Evolutionary conservation across 441 rosid genomes (phyloP).

Genomic region (Capsella rubella): DNA sequence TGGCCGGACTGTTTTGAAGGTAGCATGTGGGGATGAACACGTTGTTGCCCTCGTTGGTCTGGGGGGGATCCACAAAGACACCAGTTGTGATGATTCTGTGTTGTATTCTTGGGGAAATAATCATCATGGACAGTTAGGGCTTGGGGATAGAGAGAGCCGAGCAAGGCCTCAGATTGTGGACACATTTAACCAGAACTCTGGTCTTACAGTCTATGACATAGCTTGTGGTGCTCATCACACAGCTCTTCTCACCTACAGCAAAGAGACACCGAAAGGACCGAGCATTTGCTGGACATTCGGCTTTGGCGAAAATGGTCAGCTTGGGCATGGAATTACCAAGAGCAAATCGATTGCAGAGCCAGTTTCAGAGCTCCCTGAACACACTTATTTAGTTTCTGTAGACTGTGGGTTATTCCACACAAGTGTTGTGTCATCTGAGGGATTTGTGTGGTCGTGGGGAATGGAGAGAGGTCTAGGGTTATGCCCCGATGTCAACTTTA

Average conservation of each 20-base stretch:
- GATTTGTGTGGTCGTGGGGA: slow-evolving; percentile 96
- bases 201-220: slow-evolving; percentile 69
- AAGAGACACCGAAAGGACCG: slow-evolving; percentile 55
- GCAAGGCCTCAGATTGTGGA: slow-evolving; percentile 63
- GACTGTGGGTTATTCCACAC: slow-evolving; percentile 95
- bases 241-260: slow-evolving; percentile 67
- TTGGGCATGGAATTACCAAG: slow-evolving; percentile 81
- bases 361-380: slow-evolving; percentile 65
- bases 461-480: slow-evolving; percentile 90
- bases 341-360: slow-evolving; percentile 63
- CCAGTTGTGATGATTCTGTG: slow-evolving; percentile 45
- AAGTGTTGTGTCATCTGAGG: slow-evolving; percentile 81
- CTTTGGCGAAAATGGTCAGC: slow-evolving; percentile 91
- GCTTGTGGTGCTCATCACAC: slow-evolving; percentile 94
- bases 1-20: slow-evolving; percentile 82
- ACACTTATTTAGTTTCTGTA: slow-evolving; percentile 60
- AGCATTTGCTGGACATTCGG: slow-evolving; percentile 91
- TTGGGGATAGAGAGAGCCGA: slow-evolving; percentile 72
- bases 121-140: slow-evolving; percentile 80
- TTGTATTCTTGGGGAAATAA: slow-evolving; percentile 91
- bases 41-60: slow-evolving; percentile 73
- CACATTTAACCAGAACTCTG: slow-evolving; percentile 57
- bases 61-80: slow-evolving; percentile 56
- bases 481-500: slow-evolving; percentile 77
- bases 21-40: slow-evolving; percentile 93